A percentile compares a stretch with the other conserved stretches of the same genome.
phyloP scores from a whole-genome alignment of 1,284 basidiomycete species.

The Melampsora americana region DNA sequence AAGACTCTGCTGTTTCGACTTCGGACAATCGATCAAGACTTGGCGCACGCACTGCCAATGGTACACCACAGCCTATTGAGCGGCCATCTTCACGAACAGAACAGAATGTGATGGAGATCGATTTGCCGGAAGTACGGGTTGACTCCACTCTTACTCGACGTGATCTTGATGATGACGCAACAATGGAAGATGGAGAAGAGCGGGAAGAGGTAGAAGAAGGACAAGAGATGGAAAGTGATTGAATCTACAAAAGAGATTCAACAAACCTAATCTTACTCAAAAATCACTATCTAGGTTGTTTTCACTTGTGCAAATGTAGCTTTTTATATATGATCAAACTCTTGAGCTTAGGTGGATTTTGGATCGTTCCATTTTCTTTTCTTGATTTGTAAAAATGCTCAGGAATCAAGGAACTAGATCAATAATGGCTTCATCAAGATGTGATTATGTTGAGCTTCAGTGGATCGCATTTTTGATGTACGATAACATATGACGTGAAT shows the following conservation, averaged over 20 bases:
- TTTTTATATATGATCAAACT: too few species aligned
- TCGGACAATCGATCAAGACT: not conserved
- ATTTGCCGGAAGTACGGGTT: not conserved
- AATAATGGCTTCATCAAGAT: too few species aligned
- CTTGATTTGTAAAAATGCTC: too few species aligned
- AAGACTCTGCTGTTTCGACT: not conserved
- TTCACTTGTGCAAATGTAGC: too few species aligned
- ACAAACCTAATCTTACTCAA: too few species aligned
- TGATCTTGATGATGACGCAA: not conserved
- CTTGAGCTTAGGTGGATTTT: too few species aligned
- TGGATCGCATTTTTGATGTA: too few species aligned
- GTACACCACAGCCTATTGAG: not conserved
- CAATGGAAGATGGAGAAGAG: conserved; percentile 14
- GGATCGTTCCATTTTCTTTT: too few species aligned
- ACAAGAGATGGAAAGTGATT: conserved; percentile 18
- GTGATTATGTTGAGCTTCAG: too few species aligned
- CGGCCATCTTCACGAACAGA: not conserved
- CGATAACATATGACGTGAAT: too few species aligned
- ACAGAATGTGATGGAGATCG: not conserved
- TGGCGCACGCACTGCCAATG: not conserved
- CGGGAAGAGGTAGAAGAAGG: conserved; percentile 15
- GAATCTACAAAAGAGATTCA: not conserved
- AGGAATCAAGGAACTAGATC: too few species aligned
- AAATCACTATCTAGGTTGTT: too few species aligned
- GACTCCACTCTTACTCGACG: not conserved